Evolutionary conservation across 2,329 filamentous ascomycete genomes (phyloP), one percentile per base, ranked within the genome.

Genomic region (Phoma herbarum): DNA sequence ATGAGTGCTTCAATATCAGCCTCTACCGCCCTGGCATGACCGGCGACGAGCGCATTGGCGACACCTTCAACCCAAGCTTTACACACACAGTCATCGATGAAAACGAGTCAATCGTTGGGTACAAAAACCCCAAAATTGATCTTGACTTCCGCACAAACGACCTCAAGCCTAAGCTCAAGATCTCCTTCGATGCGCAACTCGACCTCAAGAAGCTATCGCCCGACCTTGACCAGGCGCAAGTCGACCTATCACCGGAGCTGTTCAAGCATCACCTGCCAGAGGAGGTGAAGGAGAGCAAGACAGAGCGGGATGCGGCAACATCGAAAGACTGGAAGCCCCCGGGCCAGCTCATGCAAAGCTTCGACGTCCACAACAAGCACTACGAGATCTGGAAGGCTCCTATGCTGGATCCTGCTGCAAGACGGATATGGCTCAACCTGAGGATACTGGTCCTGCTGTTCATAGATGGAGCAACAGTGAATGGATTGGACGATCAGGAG

Each of bases 21-120:
- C 68, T 79, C 14, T 70, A 71, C 56, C 75, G 76, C 18, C 68
- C 71, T 8, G 58, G 61, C 52, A 60, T 44, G 42, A 52, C 62
- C 33, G 46, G 65, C 57, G 60, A 67, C 11, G 56, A 68, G 59
- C 69, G 61, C 50, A 65, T 63, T 72, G 85, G 86, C 85, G 29
- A 79, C 89, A 66, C 86, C 26, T 98, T 99, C 77, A 84, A 91
- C 60, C 96, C 95, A 0, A 86, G 86, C 72, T 96, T 93, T 76
- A 97, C 94, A 18, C 97, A 98, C 77, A 83, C 92, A 1, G 90
- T 99, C 63, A 97, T 98, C 68, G 92, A 92, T 70, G 90, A 98
- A n/a, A 89, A 95, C 9, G 93, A 99, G 77, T 86, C 85, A 28
- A 94, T 98, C 64, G 93, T 96, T 69, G 94, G 94, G 35, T 97